Evolutionary conservation across 495 filamentous ascomycete genomes (phyloP).

Genomic region (Neurospora terricola): DNA sequence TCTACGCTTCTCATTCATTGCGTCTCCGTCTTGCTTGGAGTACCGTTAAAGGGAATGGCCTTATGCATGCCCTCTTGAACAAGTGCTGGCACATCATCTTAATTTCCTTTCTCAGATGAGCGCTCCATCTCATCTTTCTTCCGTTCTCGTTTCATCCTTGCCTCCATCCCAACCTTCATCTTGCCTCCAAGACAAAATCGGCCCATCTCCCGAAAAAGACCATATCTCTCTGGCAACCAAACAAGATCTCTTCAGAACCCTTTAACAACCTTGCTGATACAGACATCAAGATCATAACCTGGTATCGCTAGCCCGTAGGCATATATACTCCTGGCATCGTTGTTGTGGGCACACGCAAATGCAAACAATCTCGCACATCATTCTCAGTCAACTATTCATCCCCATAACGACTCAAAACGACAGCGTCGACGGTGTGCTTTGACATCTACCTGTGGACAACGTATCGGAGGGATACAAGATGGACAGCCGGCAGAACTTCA

Average conservation of each 20-base stretch:
- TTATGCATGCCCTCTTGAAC: neutral
- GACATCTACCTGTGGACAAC: neutral
- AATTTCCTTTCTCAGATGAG: neutral
- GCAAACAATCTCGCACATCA: neutral
- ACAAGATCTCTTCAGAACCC: neutral
- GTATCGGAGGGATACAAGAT: neutral
- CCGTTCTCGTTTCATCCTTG: neutral
- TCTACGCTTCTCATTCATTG: neutral
- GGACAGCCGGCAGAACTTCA: neutral
- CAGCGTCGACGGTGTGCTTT: neutral
- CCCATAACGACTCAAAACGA: neutral
- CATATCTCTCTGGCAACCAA: neutral
- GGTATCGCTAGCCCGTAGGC: neutral
- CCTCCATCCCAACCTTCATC: neutral
- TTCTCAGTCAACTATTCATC: neutral
- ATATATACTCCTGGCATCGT: neutral
- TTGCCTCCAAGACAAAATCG: neutral
- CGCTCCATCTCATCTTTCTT: neutral
- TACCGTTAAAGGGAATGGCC: neutral
- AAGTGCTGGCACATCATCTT: neutral
- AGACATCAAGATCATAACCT: neutral
- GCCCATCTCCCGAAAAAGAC: neutral
- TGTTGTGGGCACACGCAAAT: neutral
- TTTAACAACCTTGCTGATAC: neutral
- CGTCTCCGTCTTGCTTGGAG: neutral